phyloP scores from a whole-genome alignment of 2,329 filamentous ascomycete species.

The Periconia macrospinosa region DNA sequence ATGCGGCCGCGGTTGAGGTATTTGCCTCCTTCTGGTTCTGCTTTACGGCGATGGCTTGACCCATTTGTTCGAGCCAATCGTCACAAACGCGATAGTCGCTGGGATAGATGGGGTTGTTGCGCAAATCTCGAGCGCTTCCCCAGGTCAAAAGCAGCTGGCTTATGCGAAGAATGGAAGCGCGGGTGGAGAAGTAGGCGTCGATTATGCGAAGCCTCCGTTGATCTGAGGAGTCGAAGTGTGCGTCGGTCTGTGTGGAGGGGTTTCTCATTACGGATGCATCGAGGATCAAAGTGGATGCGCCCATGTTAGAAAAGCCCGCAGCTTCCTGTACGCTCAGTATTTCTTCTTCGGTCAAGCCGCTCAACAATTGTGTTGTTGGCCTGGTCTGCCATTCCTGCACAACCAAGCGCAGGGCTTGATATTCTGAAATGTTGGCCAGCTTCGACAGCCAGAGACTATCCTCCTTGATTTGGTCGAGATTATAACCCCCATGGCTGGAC shows the following conservation, averaged over 20 bases:
- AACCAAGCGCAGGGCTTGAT: constrained; percentile 77
- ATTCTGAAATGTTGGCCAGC: constrained; percentile 74
- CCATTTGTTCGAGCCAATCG: constrained; percentile 37
- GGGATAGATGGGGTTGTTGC: constrained; percentile 30
- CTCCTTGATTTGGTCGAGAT: constrained; percentile 78
- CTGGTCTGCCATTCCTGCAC: constrained; percentile 83
- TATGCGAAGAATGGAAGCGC: constrained; percentile 54
- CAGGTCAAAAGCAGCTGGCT: constrained; percentile 41
- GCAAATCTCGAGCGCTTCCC: constrained; percentile 30
- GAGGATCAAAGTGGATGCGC: constrained; percentile 50
- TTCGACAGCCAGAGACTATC: constrained; percentile 87
- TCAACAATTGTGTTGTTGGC: constrained; percentile 70
- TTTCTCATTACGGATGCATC: constrained; percentile 47
- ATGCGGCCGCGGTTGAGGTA: constrained; percentile 16
- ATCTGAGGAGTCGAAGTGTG: constrained; percentile 64
- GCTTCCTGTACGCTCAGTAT: constrained; percentile 74
- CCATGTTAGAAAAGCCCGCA: constrained; percentile 66
- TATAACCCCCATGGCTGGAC: constrained; percentile 65
- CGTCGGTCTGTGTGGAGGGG: constrained; percentile 21
- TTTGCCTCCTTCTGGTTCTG: constrained; percentile 47
- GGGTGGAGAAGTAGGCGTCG: constrained; percentile 71
- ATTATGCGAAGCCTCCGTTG: constrained; percentile 69
- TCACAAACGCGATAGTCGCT: constrained; percentile 33
- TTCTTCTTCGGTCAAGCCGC: constrained; percentile 76
- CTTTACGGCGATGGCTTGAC: constrained; percentile 27